These are phyloP conservation scores for Stagonosporopsis vannaccii DNA, from an alignment of 2,329 filamentous ascomycete genomes.

Conservation along the genomic window DNA sequence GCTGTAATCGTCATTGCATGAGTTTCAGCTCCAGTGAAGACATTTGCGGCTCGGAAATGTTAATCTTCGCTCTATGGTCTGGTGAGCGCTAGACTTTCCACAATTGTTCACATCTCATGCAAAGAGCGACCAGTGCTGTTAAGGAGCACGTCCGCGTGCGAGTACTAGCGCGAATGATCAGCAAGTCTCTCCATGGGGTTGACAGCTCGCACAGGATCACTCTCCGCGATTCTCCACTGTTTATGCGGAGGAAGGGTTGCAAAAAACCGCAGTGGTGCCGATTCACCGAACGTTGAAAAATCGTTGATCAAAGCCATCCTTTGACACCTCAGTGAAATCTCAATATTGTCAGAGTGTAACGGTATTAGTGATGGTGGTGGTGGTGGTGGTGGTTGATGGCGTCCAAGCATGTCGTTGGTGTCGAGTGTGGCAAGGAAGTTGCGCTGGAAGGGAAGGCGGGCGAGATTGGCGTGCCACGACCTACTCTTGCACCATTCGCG, in stretches of 20 bases:
- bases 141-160: background rate
- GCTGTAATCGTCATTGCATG: background rate
- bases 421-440: background rate
- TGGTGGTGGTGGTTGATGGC: background rate
- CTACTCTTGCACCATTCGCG: background rate
- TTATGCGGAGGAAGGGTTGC: constrained; percentile 21
- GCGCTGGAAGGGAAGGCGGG: constrained; percentile 17
- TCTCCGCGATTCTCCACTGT: constrained; percentile 26
- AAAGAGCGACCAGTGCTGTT: background rate
- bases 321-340: background rate
- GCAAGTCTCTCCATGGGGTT: constrained; percentile 16
- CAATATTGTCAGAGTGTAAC: background rate
- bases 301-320: constrained; percentile 2
- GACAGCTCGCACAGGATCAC: constrained; percentile 16
- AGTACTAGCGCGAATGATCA: constrained; percentile 8
- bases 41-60: background rate
- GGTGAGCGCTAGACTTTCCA: constrained; percentile 1
- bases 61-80: background rate
- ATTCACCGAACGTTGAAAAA: constrained; percentile 10
- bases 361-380: background rate
- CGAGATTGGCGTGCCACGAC: background rate
- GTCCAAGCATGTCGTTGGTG: background rate
- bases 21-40: background rate
- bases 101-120: background rate
- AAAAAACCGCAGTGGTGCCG: constrained; percentile 19